These are phyloP conservation scores for Mycena epipterygia DNA, from an alignment of 768 basidiomycete genomes.

Conservation along the genomic window DNA sequence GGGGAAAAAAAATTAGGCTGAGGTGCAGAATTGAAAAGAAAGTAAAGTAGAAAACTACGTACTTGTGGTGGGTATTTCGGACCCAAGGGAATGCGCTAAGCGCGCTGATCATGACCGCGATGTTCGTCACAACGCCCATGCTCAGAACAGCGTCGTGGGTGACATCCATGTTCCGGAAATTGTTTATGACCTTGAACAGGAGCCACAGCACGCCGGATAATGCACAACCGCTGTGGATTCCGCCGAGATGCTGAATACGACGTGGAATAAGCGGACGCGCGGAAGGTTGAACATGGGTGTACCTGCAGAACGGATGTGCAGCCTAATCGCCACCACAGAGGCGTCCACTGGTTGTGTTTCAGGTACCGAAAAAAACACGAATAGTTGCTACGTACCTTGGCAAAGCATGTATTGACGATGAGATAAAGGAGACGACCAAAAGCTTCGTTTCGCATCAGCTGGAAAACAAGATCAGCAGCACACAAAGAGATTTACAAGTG, in stretches of 20 bases:
- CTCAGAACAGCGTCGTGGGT: conserved; percentile 71
- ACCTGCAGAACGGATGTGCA: conserved; percentile 83
- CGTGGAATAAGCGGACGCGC: too few species aligned
- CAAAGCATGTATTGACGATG: conserved; percentile 76
- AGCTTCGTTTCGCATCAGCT: conserved; percentile 76
- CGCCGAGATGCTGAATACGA: conserved; percentile 73
- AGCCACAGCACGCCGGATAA: conserved; percentile 81
- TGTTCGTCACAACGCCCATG: conserved; percentile 71
- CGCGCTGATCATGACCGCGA: conserved; percentile 70
- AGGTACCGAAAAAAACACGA: conserved; percentile 17
- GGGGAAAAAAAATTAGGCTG: conserved; percentile 12
- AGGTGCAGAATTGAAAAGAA: background rate
- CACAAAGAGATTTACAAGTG: too few species aligned
- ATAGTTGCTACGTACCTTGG: conserved; percentile 62
- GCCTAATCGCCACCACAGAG: conserved; percentile 78
- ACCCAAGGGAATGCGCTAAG: conserved; percentile 84
- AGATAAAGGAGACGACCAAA: conserved; percentile 79
- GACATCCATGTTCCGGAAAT: conserved; percentile 61
- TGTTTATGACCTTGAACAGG: conserved; percentile 70
- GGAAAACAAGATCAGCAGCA: background rate
- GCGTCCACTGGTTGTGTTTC: conserved; percentile 68
- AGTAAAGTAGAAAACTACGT: conserved; percentile 53
- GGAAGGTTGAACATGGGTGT: background rate
- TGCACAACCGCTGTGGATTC: conserved; percentile 84
- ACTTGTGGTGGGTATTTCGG: conserved; percentile 87